Evolutionary conservation across 768 basidiomycete genomes (phyloP).

Genomic region (Xerocomus spinulosus): DNA sequence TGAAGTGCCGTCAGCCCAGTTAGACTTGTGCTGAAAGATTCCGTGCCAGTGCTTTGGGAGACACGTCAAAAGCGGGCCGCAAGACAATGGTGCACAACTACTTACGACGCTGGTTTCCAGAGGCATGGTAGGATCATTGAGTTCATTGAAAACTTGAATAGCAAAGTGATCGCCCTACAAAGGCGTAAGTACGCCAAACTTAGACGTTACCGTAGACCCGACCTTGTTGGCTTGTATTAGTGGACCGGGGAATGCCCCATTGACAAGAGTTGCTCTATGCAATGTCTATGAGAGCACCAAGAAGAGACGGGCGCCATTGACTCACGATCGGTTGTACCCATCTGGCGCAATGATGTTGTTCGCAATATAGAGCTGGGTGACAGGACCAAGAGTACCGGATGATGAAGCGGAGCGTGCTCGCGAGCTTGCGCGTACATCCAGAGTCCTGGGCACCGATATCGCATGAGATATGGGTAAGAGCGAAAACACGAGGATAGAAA

Average conservation of each 20-base stretch:
- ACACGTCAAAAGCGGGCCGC: conserved; percentile 15
- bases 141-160: conserved; percentile 41
- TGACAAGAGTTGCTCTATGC: conserved; percentile 39
- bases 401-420: background rate
- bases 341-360: conserved; percentile 44
- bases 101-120: conserved; percentile 40
- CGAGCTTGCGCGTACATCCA: background rate
- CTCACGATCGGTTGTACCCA: conserved; percentile 41
- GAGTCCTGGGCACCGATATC: background rate
- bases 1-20: conserved; percentile 34
- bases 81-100: background rate
- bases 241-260: conserved; percentile 44
- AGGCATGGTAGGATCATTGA: conserved; percentile 45
- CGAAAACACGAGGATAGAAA: conserved; percentile 5
- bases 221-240: conserved; percentile 40
- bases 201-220: too few species aligned
- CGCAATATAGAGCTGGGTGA: conserved; percentile 28
- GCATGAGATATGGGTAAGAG: conserved; percentile 8
- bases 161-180: conserved; percentile 35
- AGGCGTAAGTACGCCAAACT: background rate
- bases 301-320: background rate
- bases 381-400: conserved; percentile 15
- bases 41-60: conserved; percentile 31
- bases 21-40: conserved; percentile 24
- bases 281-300: background rate